These are phyloP conservation scores for Pseudocohnilembus persalinus DNA, from an alignment of 169 alveolate genomes.

Conservation along the genomic window DNA sequence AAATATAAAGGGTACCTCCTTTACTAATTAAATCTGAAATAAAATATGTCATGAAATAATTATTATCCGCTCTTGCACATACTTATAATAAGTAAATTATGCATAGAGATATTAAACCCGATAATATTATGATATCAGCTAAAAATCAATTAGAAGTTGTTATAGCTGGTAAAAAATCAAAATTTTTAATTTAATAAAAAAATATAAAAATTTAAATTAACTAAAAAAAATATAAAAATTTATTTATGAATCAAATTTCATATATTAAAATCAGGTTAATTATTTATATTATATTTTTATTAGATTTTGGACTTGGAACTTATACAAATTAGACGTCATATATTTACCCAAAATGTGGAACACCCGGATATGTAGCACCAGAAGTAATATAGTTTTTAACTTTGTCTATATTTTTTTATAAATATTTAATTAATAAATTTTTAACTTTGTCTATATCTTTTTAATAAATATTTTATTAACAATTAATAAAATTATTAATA, in stretches of 20 bases:
- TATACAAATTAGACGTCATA: neutral
- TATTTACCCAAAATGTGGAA: conserved; percentile 18
- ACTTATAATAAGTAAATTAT: conserved; percentile 26
- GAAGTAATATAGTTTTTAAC: conserved; percentile 2
- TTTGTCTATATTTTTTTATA: neutral
- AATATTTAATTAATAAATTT: neutral
- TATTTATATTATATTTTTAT: neutral
- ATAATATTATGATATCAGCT: conserved; percentile 36
- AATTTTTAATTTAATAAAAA: no score
- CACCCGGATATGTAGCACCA: conserved; percentile 31
- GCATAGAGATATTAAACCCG: conserved; percentile 53
- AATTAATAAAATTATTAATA: no score
- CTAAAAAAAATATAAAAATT: no score
- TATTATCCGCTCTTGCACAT: conserved; percentile 16
- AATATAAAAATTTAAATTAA: no score
- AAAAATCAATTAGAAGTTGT: conserved; percentile 20
- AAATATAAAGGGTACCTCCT: conserved; percentile 11
- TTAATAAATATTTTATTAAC: neutral
- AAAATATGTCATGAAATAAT: neutral
- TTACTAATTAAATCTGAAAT: conserved; percentile 3
- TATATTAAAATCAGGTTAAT: neutral
- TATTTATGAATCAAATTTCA: neutral
- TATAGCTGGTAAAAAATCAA: neutral
- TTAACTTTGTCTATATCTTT: neutral
- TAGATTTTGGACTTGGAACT: conserved; percentile 29